Base-by-base conservation (phyloP, 1,284 basidiomycete species). In the Apiotrichum veenhuisii region DNA sequence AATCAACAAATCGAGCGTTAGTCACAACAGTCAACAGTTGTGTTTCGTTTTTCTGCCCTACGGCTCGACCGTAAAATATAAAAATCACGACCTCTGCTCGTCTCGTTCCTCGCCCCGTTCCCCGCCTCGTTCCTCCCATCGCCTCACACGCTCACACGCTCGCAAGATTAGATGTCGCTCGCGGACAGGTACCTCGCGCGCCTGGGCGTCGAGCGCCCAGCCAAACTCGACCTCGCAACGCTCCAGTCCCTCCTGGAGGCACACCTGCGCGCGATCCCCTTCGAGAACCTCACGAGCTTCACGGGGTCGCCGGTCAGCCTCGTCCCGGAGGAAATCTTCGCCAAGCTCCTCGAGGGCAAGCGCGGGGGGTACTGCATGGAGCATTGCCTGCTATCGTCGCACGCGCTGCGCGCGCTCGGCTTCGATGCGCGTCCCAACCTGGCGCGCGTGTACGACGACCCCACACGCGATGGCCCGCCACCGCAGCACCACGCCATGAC, bases 281-380 rank as follows among this genome's bases (percentile, higher is more conserved):
- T 54, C 27, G 55, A 57, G 55, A 57, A 54, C 52, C 26, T 60
- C 40, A 47, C 58, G 2, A 47, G 52, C 27, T 57, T 60, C 48
- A 22, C 30, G 7, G 58, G 58, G n/a, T 17, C 22, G 10, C 44
- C 58, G 2, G 58, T 60, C 3, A 37, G 23, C 44, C 9, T 60
- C 14, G 45, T 43, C 2, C 33, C 49, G 3, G 55, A 54, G 17
- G 52, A 33, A 1, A 25, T 50, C 5, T 54, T 38, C 36, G 23
- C 51, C 15, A 57, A 60, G 49, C 43, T 60, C 17, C 43, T 56
- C 15, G 48, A 51, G n/a, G 47, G 27, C 18, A 14, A 37, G 1
- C 51, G 58, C 8, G 58, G 58, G 2, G 55, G 55, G 0, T 60
- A 60, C 52, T 60, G 58, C 58, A 54, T 60, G 58, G 58, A 60